Evolutionary conservation across 2,329 filamentous ascomycete genomes (phyloP), one percentile per base, ranked within the genome.

Genomic region (Podosphaera fusca): DNA sequence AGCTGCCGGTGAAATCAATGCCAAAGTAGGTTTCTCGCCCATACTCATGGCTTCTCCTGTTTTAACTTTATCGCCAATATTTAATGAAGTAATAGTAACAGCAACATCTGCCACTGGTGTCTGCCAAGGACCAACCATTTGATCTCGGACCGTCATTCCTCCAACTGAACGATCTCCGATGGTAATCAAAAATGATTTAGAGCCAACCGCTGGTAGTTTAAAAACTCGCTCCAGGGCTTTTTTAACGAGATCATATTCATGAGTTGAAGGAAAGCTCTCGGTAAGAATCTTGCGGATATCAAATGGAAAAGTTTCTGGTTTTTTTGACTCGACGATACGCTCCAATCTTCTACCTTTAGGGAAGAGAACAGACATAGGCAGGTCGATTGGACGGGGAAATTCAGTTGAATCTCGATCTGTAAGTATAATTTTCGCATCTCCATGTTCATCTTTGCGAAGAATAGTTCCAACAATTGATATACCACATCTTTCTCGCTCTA

Each of bases 71-170:
- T 70, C 70, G 14, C 74, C 75, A 6, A 78, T 66, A 52, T 80
- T 78, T 63, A 95, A 81, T 2, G 87, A 84, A 0, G 87, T 90
- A 0, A 86, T 81, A 30, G 90, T 96, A 31, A 96, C 90, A 2
- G 88, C 90, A 53, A 94, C 89, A 69, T 98, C 89, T 3, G 92
- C 83, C 12, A 96, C 88, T 2, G 92, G 92, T 10, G 83, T 85
- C 69, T 96, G 92, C 90, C 90, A 96, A 55, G 86, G 87, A 1
- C 92, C 92, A 56, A 95, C 90, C 80, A 96, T 89, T 69, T 96
- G 92, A 67, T 96, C 92, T 61, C 89, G 80, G 8, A 84, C 81
- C 6, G 87, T 88, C 58, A 96, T 75, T 55, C 90, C 92, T 61
- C 90, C 90, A 35, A 96, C 89, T 34, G 85, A 87, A 60, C 92